A percentile compares a stretch with the other conserved stretches of the same genome.
These are phyloP conservation scores for Pythium apleroticum DNA, from an alignment of 352 stramenopile genomes.

Conservation along the genomic window DNA sequence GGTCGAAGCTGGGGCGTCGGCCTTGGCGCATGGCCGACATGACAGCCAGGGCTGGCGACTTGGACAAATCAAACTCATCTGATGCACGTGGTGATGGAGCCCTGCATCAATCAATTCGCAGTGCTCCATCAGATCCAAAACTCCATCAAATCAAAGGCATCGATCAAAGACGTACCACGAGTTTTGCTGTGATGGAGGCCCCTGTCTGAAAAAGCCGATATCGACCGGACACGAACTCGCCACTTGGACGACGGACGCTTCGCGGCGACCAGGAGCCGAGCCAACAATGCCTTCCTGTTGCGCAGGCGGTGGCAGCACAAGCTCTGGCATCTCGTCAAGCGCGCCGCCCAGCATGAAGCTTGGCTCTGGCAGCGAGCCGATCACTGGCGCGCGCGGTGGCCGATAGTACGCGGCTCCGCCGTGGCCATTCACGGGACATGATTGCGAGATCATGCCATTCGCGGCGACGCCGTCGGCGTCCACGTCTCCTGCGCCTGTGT, in stretches of 20 bases:
- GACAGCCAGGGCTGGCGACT: constrained; percentile 59
- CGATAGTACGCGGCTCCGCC: constrained; percentile 19
- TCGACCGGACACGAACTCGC: constrained; percentile 67
- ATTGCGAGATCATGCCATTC: constrained; percentile 51
- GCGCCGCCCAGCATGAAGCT: constrained; percentile 40
- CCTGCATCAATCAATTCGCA: constrained; percentile 9
- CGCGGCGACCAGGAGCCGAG: constrained; percentile 9
- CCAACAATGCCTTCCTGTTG: constrained; percentile 27
- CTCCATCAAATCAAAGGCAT: neutral
- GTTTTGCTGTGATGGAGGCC: constrained; percentile 31
- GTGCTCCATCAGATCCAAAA: too few relatives aligned
- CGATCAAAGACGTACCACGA: constrained; percentile 38
- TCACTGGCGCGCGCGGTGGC: constrained; percentile 44
- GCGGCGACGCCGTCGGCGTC: constrained; percentile 20
- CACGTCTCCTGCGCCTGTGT: neutral
- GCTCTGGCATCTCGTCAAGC: constrained; percentile 53
- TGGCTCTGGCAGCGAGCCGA: constrained; percentile 66
- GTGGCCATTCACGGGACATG: constrained; percentile 52
- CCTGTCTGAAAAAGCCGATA: constrained; percentile 54
- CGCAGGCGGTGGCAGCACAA: constrained; percentile 52
- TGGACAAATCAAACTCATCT: constrained; percentile 73
- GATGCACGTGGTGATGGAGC: constrained; percentile 33
- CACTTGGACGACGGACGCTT: constrained; percentile 61
- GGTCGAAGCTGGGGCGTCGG: constrained; percentile 22
- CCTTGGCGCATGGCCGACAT: constrained; percentile 62